Evolutionary conservation across 805 yeast genomes (phyloP).

Genomic region (Saturnispora serradocipensis): DNA sequence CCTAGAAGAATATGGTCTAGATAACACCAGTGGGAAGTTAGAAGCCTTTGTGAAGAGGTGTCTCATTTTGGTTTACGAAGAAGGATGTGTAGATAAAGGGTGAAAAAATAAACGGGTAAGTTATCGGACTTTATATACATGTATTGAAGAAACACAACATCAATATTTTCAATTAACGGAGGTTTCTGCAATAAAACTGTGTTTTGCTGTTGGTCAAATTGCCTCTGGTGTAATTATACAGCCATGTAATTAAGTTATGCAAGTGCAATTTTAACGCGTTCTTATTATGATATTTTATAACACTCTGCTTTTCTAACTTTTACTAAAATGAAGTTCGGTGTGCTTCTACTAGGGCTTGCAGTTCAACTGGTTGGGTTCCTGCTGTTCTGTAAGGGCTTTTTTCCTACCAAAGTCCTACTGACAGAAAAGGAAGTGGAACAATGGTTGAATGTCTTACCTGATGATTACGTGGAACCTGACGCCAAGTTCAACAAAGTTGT

Average conservation of each 20-base stretch:
- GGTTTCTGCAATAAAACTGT: background rate
- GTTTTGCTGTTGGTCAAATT: background rate
- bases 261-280: background rate
- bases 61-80: background rate
- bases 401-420: constrained; percentile 78
- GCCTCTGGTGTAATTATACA: background rate
- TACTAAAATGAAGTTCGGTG: constrained; percentile 9
- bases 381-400: constrained; percentile 73
- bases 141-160: background rate
- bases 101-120: background rate
- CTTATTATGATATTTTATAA: background rate
- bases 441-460: constrained; percentile 25
- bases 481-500: constrained; percentile 59
- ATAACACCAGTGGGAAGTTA: background rate
- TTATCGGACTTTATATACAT: background rate
- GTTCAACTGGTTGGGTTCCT: constrained; percentile 46
- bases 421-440: constrained; percentile 44
- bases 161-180: background rate
- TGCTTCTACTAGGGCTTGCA: constrained; percentile 11
- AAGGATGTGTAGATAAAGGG: background rate
- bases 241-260: background rate
- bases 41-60: background rate
- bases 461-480: constrained; percentile 21
- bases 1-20: constrained; percentile 9
- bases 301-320: background rate